phyloP scores from a whole-genome alignment of 169 alveolate species.

The Plasmodium sp. region DNA sequence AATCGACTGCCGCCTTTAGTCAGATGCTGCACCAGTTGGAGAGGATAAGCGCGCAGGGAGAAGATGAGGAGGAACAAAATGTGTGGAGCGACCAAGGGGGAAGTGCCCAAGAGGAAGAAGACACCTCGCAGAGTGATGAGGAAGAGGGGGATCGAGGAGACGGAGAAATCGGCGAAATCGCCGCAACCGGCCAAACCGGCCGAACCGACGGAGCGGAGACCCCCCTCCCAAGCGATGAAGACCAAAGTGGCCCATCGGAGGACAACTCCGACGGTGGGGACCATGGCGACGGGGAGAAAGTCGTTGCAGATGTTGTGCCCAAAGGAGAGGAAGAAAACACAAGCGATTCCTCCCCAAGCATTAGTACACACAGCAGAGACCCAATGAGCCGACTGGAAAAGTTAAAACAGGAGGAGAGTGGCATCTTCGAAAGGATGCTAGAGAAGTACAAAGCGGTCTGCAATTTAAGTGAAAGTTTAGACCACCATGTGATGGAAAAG shows the following conservation, averaged over 20 bases:
- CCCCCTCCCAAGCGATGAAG: background rate
- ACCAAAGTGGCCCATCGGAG: background rate
- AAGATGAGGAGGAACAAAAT: background rate
- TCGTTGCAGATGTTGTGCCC: background rate
- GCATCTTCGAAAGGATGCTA: conserved; percentile 19
- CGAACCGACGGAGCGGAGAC: background rate
- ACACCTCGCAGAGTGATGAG: background rate
- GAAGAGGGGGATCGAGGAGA: background rate
- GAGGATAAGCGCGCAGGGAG: background rate
- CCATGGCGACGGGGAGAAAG: background rate
- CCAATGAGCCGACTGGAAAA: background rate
- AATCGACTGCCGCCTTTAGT: background rate
- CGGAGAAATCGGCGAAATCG: too few relatives aligned
- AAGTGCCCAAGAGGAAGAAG: background rate
- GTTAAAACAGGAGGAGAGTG: conserved; percentile 3
- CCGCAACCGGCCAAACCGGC: background rate
- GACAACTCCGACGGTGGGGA: background rate
- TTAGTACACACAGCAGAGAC: background rate
- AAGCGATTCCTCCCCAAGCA: background rate
- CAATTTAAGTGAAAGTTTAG: conserved; percentile 20
- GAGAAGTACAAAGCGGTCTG: conserved; percentile 10
- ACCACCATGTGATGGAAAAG: conserved; percentile 19
- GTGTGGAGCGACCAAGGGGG: background rate
- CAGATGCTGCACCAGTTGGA: background rate
- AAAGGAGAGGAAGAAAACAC: background rate